Evolutionary conservation across 768 basidiomycete genomes (phyloP), one percentile per base, ranked within the genome.

Genomic region (Lyophyllum decastes): DNA sequence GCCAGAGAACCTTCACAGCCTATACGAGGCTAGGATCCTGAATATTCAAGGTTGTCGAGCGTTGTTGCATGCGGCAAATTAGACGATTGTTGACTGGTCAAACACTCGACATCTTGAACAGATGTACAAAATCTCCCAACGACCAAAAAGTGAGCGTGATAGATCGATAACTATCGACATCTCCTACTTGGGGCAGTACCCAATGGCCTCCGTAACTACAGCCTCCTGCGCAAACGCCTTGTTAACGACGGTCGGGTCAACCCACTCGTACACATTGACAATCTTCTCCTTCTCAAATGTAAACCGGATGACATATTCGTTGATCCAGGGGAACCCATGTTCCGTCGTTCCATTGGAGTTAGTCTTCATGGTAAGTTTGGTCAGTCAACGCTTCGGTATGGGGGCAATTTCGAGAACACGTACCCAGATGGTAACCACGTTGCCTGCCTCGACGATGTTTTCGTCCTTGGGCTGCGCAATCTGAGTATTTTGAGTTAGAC

Each of bases 281-380:
- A 55, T 27, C 38, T 55, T 43, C n/a, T 55, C 54, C 10, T 19
- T 19, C n/a, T 55, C 54, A 19, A 55, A 55, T 2, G 46, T 55
- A 35, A 49, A 49, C 47, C 54, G 34, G 38, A 55, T 49, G 2
- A 49, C 48, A 30, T 55, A 55, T 24, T 55, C 54, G 54, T 48
- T 55, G 12, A 49, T 40, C 54, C 54, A 55, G 2, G 46, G 35
- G 35, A 55, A 55, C 17, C 54, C 54, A n/a, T 49, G 47, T 16
- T 49, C 54, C 35, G 54, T 49, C 21, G 46, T 48, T 41, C 54
- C 54, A 17, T 49, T 55, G 3, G 54, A 49, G 38, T 55, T 55
- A 4, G 54, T 55, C 54, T 55, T 4, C 30, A 30, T 30, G 5
- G 30, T 30, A 4, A 30, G n/a, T n/a, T n/a, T n/a, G n/a, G n/a